Conservation (phyloP, 495 filamentous ascomycete genomes). For the Penicillium nucicola region DNA sequence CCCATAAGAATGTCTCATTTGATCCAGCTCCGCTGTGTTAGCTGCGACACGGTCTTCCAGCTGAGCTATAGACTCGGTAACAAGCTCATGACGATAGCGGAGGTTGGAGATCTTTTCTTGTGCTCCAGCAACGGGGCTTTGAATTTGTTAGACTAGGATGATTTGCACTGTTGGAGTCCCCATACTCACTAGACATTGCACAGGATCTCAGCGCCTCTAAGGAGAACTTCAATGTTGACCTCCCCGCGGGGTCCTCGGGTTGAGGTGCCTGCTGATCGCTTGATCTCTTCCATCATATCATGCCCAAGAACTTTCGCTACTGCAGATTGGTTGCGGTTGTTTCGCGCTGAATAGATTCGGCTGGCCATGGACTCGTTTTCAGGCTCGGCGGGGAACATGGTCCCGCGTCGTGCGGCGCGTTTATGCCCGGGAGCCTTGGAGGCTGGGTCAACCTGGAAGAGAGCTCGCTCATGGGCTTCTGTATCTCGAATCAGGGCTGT, state of each 20-base stretch:
- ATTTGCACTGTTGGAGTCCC: neutral
- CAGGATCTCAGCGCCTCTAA: slow-evolving; percentile 87
- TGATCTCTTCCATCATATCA: slow-evolving; percentile 83
- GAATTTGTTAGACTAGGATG: neutral
- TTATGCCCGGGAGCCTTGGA: slow-evolving; percentile 35
- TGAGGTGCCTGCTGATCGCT: slow-evolving; percentile 46
- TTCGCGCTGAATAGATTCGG: slow-evolving; percentile 49
- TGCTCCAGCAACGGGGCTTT: slow-evolving; percentile 76
- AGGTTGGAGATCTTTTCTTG: slow-evolving; percentile 70
- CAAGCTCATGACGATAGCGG: slow-evolving; percentile 66
- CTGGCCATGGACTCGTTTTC: slow-evolving; percentile 46
- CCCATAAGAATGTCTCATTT: slow-evolving; percentile 60
- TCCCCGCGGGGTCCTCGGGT: slow-evolving; percentile 53
- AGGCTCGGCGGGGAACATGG: slow-evolving; percentile 39
- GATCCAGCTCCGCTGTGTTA: slow-evolving; percentile 70
- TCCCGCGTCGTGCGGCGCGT: slow-evolving; percentile 47
- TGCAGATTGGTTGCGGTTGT: slow-evolving; percentile 72
- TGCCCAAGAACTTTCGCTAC: slow-evolving; percentile 86
- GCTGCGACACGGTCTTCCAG: slow-evolving; percentile 78
- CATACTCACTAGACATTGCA: slow-evolving; percentile 74
- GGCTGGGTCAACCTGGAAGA: slow-evolving; percentile 84
- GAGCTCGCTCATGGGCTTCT: slow-evolving; percentile 88
- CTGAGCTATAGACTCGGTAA: slow-evolving; percentile 69
- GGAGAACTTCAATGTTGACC: slow-evolving; percentile 80
- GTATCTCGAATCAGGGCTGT: slow-evolving; percentile 93